phyloP scores from a whole-genome alignment of 352 stramenopile species.

The Phytophthora hibernalis region DNA sequence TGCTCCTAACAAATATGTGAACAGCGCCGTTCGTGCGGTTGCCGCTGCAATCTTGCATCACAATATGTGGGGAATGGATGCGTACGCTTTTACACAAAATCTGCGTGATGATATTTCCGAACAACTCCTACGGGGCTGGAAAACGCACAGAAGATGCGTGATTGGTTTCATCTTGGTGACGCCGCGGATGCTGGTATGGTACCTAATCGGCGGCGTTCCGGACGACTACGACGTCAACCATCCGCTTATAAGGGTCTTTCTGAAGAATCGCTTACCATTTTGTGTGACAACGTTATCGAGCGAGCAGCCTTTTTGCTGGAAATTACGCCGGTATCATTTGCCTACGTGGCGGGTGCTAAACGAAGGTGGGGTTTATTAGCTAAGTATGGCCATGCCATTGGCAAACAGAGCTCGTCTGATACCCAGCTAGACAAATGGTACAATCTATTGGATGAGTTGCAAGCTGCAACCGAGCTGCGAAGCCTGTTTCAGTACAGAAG shows the following conservation, averaged over 20 bases:
- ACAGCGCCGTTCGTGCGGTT: slow-evolving; percentile 68
- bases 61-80: slow-evolving; percentile 90
- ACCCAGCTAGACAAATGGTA: slow-evolving; percentile 83
- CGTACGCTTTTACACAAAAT: slow-evolving; percentile 69
- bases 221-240: slow-evolving; percentile 64
- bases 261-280: slow-evolving; percentile 68
- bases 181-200: slow-evolving; percentile 60
- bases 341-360: slow-evolving; percentile 75
- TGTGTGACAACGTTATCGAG: slow-evolving; percentile 80
- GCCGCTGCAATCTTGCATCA: slow-evolving; percentile 86
- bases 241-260: slow-evolving; percentile 83
- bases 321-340: slow-evolving; percentile 78
- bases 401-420: slow-evolving; percentile 46
- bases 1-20: slow-evolving; percentile 48
- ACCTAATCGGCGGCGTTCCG: slow-evolving; percentile 39
- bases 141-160: slow-evolving; percentile 90
- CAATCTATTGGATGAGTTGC: slow-evolving; percentile 77
- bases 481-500: slow-evolving; percentile 79
- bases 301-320: slow-evolving; percentile 76
- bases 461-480: slow-evolving; percentile 76
- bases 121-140: slow-evolving; percentile 75
- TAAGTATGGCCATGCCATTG: slow-evolving; percentile 76
- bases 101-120: slow-evolving; percentile 68
- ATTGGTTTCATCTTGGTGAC: slow-evolving; percentile 88
- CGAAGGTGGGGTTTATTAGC: slow-evolving; percentile 72